Evolutionary conservation across 2,329 filamentous ascomycete species (phyloP).

Genomic region (Diaporthe longicolla): DNA sequence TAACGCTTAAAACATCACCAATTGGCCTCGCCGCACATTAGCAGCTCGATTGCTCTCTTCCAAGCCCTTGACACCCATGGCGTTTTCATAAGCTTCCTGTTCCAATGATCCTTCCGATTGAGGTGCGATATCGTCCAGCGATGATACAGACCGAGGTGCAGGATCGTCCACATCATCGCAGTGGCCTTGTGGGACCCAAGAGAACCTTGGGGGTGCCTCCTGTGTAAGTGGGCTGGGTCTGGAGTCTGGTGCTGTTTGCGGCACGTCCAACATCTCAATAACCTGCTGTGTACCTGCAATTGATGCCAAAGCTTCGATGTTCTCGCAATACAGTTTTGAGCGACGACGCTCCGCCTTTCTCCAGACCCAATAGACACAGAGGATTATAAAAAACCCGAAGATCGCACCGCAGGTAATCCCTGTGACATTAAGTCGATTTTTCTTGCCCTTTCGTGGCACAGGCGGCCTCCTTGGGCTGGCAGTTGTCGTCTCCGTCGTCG

Average conservation of each 20-base stretch:
- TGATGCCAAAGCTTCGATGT: no score
- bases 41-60: not conserved
- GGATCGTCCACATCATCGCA: not conserved
- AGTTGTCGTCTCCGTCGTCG: not conserved
- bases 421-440: not conserved
- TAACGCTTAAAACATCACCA: not conserved
- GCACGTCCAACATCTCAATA: no score
- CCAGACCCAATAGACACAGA: not conserved
- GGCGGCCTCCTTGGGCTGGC: not conserved
- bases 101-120: not conserved
- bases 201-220: not conserved
- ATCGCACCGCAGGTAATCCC: not conserved
- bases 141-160: no score
- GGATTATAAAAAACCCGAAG: accelerated
- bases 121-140: not conserved
- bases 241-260: no score
- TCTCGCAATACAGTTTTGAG: no score
- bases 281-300: no score
- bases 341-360: not conserved
- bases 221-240: not conserved
- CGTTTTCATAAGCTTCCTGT: not conserved
- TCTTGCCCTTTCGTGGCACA: not conserved
- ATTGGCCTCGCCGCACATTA: not conserved
- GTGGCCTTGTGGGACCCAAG: not conserved
- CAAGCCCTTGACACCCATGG: not conserved